A percentile compares a stretch with the other conserved stretches of the same genome.
Evolutionary conservation across 495 filamentous ascomycete species (phyloP).

Genomic region (Staphylotrichum tortipilum): DNA sequence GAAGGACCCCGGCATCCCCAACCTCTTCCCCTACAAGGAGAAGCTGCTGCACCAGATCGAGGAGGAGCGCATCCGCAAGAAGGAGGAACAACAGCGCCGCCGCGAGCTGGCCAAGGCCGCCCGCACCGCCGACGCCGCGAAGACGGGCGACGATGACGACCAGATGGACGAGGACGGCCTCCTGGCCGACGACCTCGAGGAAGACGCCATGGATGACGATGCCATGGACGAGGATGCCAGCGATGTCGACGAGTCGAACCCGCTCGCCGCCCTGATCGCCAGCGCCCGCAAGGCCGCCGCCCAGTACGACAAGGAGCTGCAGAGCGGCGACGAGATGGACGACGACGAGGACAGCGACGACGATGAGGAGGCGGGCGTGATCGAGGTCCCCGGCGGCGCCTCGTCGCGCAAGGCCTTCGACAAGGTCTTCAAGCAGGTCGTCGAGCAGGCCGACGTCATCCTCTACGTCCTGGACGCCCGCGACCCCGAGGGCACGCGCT

Average conservation of each 20-base stretch:
- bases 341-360: slow-evolving; percentile 48
- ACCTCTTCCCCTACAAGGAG: slow-evolving; percentile 96
- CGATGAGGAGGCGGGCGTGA: slow-evolving; percentile 33
- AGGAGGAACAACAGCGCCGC: slow-evolving; percentile 62
- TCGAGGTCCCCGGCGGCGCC: slow-evolving; percentile 42
- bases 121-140: slow-evolving; percentile 35
- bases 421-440: slow-evolving; percentile 94
- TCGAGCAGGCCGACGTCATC: slow-evolving; percentile 79
- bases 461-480: slow-evolving; percentile 93
- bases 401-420: slow-evolving; percentile 77
- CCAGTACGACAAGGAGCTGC: slow-evolving; percentile 62
- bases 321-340: slow-evolving; percentile 47
- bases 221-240: slow-evolving; percentile 34
- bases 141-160: slow-evolving; percentile 33
- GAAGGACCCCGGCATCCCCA: slow-evolving; percentile 96
- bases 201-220: slow-evolving; percentile 35
- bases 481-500: slow-evolving; percentile 85
- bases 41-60: slow-evolving; percentile 90
- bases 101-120: slow-evolving; percentile 63
- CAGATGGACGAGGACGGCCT: slow-evolving; percentile 34
- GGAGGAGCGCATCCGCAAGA: slow-evolving; percentile 68
- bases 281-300: slow-evolving; percentile 80
- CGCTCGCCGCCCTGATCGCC: slow-evolving; percentile 89
- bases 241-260: slow-evolving; percentile 53
- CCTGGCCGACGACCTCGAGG: slow-evolving; percentile 22